phyloP scores from a whole-genome alignment of 2,329 filamentous ascomycete species.

The Pseudogymnoascus sp. region DNA sequence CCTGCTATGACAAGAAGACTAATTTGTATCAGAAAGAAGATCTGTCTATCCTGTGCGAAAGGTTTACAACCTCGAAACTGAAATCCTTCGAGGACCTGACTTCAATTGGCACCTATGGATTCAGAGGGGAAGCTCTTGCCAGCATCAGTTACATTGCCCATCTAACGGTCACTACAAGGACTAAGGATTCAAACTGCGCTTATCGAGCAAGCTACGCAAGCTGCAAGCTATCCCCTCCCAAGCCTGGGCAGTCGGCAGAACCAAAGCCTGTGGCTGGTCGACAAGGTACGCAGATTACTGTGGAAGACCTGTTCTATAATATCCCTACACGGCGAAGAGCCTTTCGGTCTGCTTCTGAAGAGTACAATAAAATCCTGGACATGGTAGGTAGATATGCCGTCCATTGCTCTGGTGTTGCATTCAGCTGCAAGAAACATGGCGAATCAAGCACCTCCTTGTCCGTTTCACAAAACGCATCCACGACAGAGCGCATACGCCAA shows the following conservation, averaged over 20 bases:
- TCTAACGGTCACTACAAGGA: conserved; percentile 89
- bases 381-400: conserved; percentile 89
- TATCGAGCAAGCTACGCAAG: conserved; percentile 85
- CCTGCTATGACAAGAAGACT: neutral
- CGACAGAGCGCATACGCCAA: conserved; percentile 77
- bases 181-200: conserved; percentile 75
- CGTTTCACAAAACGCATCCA: conserved; percentile 62
- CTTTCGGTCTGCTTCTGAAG: conserved; percentile 85
- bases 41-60: conserved; percentile 81
- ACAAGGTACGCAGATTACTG: conserved; percentile 86
- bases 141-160: conserved; percentile 99
- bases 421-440: conserved; percentile 94
- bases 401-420: conserved; percentile 83
- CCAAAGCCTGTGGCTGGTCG: conserved; percentile 83
- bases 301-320: conserved; percentile 97
- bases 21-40: conserved; percentile 64
- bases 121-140: conserved; percentile 88
- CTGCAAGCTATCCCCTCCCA: conserved; percentile 71
- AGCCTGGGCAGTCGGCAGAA: conserved; percentile 78
- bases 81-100: conserved; percentile 86
- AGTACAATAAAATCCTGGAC: conserved; percentile 96
- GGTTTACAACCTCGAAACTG: conserved; percentile 94
- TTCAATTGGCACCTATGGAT: conserved; percentile 92
- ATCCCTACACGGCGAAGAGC: conserved; percentile 79
- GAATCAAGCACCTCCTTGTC: conserved; percentile 77